Conservation (phyloP, 371 early-diverging fungal species). For the Mortierella sp. region DNA sequence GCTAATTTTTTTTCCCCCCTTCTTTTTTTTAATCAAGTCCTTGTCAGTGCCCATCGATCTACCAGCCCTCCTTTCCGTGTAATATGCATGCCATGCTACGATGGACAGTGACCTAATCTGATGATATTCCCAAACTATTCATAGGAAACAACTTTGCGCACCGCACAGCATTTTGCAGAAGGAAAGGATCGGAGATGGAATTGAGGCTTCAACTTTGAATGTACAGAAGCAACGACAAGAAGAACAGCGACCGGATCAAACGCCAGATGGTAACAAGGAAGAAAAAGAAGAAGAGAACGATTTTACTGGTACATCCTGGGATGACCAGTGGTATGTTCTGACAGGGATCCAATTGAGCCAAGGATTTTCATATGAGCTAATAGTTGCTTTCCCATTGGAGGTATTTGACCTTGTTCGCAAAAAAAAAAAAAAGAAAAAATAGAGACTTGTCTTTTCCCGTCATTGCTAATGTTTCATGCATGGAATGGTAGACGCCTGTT, state of each 20-base stretch:
- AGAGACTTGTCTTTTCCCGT: not conserved
- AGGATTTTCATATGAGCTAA: slow-evolving; percentile 1
- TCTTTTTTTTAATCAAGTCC: no score
- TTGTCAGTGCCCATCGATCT: no score
- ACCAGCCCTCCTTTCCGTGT: no score
- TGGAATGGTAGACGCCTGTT: not conserved
- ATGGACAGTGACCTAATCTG: no score
- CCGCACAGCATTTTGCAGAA: not conserved
- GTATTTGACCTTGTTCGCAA: slow-evolving; percentile 2
- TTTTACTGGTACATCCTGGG: not conserved
- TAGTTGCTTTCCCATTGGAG: slow-evolving; percentile 9
- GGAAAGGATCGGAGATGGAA: slow-evolving; percentile 6
- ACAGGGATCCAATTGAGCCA: not conserved
- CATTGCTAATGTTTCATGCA: not conserved
- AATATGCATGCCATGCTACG: no score
- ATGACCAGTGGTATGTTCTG: slow-evolving; percentile 17
- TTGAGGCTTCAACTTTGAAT: not conserved
- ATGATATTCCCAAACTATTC: not conserved
- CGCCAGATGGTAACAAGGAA: not conserved
- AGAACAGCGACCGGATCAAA: not conserved
- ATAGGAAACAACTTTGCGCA: not conserved
- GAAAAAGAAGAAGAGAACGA: not conserved
- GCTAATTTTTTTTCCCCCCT: not conserved
- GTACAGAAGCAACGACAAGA: not conserved
- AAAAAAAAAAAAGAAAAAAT: no score